Percentiles rank a stretch among this genome's conserved stretches.
Conservation (phyloP, 768 basidiomycete genomes). For the Phaffia australis region DNA sequence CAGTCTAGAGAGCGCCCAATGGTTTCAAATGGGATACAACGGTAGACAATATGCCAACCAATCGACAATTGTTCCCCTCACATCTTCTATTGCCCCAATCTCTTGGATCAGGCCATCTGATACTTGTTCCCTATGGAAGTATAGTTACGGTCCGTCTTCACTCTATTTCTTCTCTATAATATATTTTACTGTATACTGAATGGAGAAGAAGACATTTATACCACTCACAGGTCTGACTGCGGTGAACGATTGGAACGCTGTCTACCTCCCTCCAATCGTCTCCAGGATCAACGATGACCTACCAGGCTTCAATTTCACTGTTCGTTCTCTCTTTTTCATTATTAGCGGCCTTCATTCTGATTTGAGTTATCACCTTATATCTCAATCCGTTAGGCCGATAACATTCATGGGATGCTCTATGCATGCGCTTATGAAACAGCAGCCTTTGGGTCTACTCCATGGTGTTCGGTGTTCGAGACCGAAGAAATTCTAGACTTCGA, state of each 20-base stretch:
- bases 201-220: neutral
- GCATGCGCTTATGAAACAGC: slow-evolving; percentile 43
- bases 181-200: slow-evolving; percentile 1
- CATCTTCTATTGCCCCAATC: slow-evolving; percentile 28
- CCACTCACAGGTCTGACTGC: slow-evolving; percentile 15
- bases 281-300: slow-evolving; percentile 38
- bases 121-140: slow-evolving; percentile 40
- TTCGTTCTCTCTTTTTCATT: neutral
- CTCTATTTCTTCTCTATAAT: too few relatives aligned
- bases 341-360: neutral
- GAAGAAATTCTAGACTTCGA: slow-evolving; percentile 40
- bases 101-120: slow-evolving; percentile 44
- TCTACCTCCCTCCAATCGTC: slow-evolving; percentile 40
- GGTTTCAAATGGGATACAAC: slow-evolving; percentile 42
- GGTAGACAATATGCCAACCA: slow-evolving; percentile 36
- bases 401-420: slow-evolving; percentile 42
- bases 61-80: slow-evolving; percentile 29
- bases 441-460: slow-evolving; percentile 38
- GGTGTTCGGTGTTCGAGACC: slow-evolving; percentile 41
- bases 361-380: neutral
- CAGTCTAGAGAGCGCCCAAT: slow-evolving; percentile 42
- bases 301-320: slow-evolving; percentile 36
- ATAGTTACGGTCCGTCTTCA: slow-evolving; percentile 33
- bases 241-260: slow-evolving; percentile 36
- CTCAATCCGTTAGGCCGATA: slow-evolving; percentile 25